Percentiles rank a stretch among this genome's conserved stretches.
phyloP scores from a whole-genome alignment of 352 stramenopile genomes.

The Pythium phragmitis region DNA sequence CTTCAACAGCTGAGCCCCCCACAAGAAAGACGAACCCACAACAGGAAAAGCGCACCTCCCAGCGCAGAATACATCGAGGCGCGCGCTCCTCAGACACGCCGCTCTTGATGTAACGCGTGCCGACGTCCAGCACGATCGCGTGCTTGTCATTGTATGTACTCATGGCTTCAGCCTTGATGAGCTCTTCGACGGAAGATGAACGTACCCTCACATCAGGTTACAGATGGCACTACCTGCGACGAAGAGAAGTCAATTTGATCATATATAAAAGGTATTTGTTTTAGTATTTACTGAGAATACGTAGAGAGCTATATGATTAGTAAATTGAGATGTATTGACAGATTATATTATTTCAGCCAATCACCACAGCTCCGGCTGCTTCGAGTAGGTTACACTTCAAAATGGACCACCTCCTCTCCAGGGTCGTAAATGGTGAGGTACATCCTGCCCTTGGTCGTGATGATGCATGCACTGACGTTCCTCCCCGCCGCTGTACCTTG shows the following conservation, averaged over 20 bases:
- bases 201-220: background rate
- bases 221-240: background rate
- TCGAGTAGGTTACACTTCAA: conserved; percentile 3
- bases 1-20: no score
- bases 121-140: conserved; percentile 80
- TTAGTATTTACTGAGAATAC: background rate
- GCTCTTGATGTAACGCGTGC: conserved; percentile 61
- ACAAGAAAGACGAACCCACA: no score
- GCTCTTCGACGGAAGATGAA: background rate
- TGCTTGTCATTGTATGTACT: conserved; percentile 27
- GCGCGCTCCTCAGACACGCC: conserved; percentile 75
- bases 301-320: no score
- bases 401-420: conserved; percentile 6
- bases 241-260: background rate
- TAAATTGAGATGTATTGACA: no score
- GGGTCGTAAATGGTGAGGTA: conserved; percentile 6
- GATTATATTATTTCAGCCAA: no score
- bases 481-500: no score
- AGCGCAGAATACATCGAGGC: conserved; percentile 61
- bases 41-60: conserved; percentile 42
- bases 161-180: conserved; percentile 7
- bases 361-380: background rate
- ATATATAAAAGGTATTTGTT: background rate
- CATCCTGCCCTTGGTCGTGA: no score
- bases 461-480: background rate